phyloP scores from a whole-genome alignment of 805 yeast genomes.

The Saturnispora ahearnii region DNA sequence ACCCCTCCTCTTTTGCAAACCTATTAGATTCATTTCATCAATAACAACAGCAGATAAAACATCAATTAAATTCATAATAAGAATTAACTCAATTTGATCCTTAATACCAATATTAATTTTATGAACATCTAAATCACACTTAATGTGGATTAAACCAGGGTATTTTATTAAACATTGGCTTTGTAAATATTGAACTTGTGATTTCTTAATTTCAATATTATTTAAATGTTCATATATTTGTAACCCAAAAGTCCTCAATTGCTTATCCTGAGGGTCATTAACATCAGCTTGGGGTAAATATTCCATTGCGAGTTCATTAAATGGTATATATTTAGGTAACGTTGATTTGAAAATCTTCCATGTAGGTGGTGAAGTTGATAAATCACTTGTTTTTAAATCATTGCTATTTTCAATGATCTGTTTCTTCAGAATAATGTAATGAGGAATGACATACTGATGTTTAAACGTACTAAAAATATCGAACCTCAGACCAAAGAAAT shows the following conservation, averaged over 20 bases:
- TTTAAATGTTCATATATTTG: constrained; percentile 21
- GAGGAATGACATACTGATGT: constrained; percentile 32
- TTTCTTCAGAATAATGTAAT: constrained; percentile 36
- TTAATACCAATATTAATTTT: constrained; percentile 19
- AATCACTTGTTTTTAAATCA: not conserved
- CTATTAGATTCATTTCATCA: not conserved
- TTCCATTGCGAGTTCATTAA: constrained; percentile 17
- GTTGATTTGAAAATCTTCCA: constrained; percentile 30
- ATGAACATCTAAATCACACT: constrained; percentile 22
- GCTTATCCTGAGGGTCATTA: constrained; percentile 1
- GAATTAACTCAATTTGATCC: constrained; percentile 15
- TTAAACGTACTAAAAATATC: constrained; percentile 31
- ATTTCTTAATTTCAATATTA: constrained; percentile 17
- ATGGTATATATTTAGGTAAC: constrained; percentile 26
- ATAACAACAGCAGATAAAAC: constrained; percentile 5
- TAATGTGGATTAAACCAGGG: constrained; percentile 9
- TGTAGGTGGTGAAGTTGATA: constrained; percentile 7
- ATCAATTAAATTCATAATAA: constrained; percentile 18
- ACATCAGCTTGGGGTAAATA: constrained; percentile 16
- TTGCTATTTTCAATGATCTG: not conserved
- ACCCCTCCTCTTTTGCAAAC: not conserved
- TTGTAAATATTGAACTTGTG: constrained; percentile 14
- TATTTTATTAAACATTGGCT: constrained; percentile 11
- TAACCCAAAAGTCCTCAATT: constrained; percentile 20
- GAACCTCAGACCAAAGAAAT: constrained; percentile 41